Evolutionary conservation across 192 early-diverging fungal genomes (phyloP).

Genomic region (Geosiphon pyriformis): DNA sequence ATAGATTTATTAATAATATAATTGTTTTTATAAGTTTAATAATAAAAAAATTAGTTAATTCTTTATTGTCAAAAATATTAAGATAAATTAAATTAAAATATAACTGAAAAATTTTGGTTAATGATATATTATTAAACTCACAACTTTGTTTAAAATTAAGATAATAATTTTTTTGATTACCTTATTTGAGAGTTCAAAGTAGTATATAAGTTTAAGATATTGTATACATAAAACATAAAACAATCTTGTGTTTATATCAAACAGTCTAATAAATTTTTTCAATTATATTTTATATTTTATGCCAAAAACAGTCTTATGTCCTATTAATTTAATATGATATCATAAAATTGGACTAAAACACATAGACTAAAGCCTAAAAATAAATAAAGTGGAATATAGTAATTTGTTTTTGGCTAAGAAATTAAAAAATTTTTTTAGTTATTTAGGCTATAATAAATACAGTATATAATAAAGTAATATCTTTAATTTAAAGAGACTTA

Average conservation of each 20-base stretch:
- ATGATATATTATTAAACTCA: not conserved
- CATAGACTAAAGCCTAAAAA: not conserved
- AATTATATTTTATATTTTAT: not conserved
- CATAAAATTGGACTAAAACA: not conserved
- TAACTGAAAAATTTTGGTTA: not conserved
- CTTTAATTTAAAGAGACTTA: too few relatives aligned
- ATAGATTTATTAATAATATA: slow-evolving; percentile 3
- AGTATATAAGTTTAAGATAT: not conserved
- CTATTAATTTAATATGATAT: not conserved
- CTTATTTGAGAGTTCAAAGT: not conserved
- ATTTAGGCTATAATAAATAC: too few relatives aligned
- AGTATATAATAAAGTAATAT: too few relatives aligned
- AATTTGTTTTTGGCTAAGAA: not conserved
- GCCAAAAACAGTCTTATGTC: not conserved
- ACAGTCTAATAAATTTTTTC: not conserved
- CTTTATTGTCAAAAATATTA: not conserved
- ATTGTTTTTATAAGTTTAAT: slow-evolving; percentile 1
- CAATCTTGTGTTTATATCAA: not conserved
- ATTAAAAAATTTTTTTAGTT: not conserved
- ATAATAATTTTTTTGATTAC: not conserved
- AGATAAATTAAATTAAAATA: not conserved
- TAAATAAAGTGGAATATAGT: not conserved
- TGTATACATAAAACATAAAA: not conserved
- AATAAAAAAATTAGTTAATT: not conserved
- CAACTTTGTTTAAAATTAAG: not conserved